Conservation (phyloP, 2,329 filamentous ascomycete genomes). For the Beauveria brongniartii region DNA sequence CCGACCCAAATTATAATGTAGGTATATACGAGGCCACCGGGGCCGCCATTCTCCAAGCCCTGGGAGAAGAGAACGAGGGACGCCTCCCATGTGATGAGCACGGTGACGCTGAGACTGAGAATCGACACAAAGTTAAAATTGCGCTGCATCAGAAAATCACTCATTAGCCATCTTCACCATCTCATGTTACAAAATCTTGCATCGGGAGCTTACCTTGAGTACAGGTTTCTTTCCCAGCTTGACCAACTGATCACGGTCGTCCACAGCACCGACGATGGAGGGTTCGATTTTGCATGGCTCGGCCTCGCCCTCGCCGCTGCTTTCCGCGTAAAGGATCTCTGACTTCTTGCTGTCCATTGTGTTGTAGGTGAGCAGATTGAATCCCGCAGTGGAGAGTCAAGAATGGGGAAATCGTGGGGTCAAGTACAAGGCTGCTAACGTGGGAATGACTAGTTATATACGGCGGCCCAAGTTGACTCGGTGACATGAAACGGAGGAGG, state of each 20-base stretch:
- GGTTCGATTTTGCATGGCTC: neutral
- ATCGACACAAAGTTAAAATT: conserved; percentile 37
- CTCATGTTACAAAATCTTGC: neutral
- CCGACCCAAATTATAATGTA: conserved; percentile 37
- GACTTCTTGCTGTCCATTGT: neutral
- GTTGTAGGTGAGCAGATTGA: neutral
- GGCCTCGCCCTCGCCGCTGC: neutral
- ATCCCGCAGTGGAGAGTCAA: neutral
- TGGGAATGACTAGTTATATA: neutral
- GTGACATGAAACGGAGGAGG: neutral
- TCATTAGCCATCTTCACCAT: neutral
- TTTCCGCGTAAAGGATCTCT: neutral
- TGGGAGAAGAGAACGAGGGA: conserved; percentile 19
- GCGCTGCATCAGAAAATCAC: conserved; percentile 18
- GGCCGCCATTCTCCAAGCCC: conserved; percentile 35
- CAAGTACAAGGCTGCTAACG: neutral
- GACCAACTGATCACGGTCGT: conserved; percentile 6
- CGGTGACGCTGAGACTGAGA: conserved; percentile 36
- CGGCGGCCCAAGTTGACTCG: neutral
- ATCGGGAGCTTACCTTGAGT: neutral
- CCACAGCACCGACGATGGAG: neutral
- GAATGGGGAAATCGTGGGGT: neutral
- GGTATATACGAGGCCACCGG: conserved; percentile 41
- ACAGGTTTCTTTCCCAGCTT: conserved; percentile 10
- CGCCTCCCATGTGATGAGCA: conserved; percentile 41